Percentiles rank a stretch among this genome's conserved stretches.
Evolutionary conservation across 2,329 filamentous ascomycete genomes (phyloP).

Genomic region (Tolypocladium nubicola): DNA sequence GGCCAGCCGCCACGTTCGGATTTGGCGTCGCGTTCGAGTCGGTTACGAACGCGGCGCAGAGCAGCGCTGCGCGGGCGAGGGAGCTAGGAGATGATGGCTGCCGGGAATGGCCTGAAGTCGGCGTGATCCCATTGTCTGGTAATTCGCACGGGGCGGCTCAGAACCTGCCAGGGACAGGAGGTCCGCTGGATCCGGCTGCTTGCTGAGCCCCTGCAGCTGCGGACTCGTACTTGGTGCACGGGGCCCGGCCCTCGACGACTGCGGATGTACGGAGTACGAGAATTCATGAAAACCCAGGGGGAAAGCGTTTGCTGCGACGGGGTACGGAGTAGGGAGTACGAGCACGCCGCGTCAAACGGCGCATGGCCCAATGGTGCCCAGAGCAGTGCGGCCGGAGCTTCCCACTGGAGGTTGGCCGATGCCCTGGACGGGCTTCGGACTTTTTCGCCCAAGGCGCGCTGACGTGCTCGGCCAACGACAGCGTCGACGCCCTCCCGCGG

Average conservation of each 20-base stretch:
- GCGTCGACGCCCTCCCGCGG: background rate
- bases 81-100: background rate
- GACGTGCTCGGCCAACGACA: background rate
- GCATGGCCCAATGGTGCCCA: background rate
- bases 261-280: no score
- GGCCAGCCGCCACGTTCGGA: background rate
- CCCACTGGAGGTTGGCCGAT: background rate
- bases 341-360: background rate
- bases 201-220: background rate
- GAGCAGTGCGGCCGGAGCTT: background rate
- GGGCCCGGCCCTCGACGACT: background rate
- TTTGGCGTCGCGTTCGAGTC: background rate
- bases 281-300: no score
- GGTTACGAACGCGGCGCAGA: background rate
- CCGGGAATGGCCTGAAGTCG: background rate
- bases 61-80: background rate
- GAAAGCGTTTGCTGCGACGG: background rate
- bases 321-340: no score
- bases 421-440: background rate
- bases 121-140: no score
- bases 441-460: background rate
- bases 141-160: background rate
- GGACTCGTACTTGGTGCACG: no score
- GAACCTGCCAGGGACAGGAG: background rate
- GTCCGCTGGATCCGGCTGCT: background rate